phyloP scores from a whole-genome alignment of 495 filamentous ascomycete genomes.

The Aspergillus ellipticus region DNA sequence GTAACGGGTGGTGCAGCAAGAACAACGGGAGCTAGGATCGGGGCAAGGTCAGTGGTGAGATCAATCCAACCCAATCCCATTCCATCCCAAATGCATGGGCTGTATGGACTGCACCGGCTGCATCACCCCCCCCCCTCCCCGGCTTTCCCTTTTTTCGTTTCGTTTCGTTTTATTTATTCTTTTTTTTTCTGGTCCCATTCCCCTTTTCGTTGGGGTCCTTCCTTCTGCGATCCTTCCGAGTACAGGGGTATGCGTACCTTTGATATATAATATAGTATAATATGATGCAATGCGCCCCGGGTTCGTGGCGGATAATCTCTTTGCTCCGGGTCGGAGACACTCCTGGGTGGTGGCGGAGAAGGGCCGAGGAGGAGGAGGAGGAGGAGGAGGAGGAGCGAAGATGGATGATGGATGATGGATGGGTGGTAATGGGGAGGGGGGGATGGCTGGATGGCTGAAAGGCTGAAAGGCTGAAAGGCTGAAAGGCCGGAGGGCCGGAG shows the following conservation, averaged over 20 bases:
- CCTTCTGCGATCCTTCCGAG: neutral
- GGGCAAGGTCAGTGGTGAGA: constrained; percentile 13
- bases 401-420: no score
- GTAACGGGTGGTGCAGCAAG: constrained; percentile 1
- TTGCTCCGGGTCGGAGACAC: no score
- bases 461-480: no score
- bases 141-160: neutral
- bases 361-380: neutral
- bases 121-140: no score
- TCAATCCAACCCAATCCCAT: constrained; percentile 3
- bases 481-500: no score
- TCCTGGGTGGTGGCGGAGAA: no score
- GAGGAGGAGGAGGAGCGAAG: no score
- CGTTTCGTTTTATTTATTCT: neutral
- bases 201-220: neutral
- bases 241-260: neutral
- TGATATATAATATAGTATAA: neutral
- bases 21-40: constrained; percentile 16
- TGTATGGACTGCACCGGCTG: neutral
- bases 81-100: neutral
- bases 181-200: neutral
- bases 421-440: no score
- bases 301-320: no score
- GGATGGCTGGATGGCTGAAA: neutral
- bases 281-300: no score